Evolutionary conservation across 2,329 filamentous ascomycete species (phyloP).

Genomic region (Truncatella angustata): DNA sequence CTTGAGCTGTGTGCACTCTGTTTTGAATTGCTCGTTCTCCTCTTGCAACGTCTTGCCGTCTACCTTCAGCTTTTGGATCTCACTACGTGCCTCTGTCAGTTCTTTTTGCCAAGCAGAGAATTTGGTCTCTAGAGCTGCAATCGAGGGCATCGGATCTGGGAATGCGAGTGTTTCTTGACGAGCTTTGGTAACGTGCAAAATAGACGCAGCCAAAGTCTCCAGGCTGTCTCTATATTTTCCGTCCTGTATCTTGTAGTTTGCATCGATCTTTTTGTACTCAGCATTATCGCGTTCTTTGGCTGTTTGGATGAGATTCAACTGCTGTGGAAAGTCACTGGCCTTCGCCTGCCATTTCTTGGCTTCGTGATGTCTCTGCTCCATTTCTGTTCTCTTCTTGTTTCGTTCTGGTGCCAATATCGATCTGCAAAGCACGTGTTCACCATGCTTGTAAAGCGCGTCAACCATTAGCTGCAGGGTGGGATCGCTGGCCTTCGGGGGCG

Average conservation of each 20-base stretch:
- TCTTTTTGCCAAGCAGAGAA: constrained; percentile 18
- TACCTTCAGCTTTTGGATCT: constrained; percentile 13
- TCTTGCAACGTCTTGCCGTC: not conserved
- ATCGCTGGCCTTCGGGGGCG: constrained; percentile 16
- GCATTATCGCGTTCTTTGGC: not conserved
- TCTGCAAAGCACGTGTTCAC: constrained; percentile 13
- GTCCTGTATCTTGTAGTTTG: not conserved
- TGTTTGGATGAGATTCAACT: not conserved
- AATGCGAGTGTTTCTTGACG: not conserved
- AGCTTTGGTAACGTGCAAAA: not conserved
- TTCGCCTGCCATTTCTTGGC: not conserved
- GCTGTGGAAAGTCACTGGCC: not conserved
- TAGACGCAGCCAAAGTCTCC: not conserved
- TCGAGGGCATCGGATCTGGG: constrained; percentile 11
- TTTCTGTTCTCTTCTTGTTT: constrained; percentile 9
- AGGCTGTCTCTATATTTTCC: no score
- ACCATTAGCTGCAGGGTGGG: constrained; percentile 22
- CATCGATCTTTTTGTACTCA: not conserved
- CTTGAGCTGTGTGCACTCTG: no score
- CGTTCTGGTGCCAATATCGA: constrained; percentile 10
- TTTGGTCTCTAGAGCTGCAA: constrained; percentile 19
- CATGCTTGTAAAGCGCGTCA: constrained; percentile 14
- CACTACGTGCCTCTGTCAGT: constrained; percentile 11
- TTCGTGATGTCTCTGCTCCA: not conserved
- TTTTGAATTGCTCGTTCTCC: no score